phyloP scores from a whole-genome alignment of 2,329 filamentous ascomycete genomes.

The Allantophomopsis lycopodina region DNA sequence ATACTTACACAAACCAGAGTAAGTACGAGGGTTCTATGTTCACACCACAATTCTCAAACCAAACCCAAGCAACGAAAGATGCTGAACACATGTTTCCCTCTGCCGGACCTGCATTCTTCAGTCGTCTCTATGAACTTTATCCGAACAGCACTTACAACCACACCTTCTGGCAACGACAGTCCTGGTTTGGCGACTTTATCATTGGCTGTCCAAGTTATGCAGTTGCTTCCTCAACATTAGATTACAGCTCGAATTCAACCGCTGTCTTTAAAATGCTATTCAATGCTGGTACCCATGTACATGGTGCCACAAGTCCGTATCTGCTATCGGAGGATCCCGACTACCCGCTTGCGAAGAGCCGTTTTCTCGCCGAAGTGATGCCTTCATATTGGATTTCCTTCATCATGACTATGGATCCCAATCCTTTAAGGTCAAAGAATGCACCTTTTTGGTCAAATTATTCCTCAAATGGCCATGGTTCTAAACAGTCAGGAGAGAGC shows the following conservation, averaged over 20 bases:
- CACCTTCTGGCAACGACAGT: conserved; percentile 21
- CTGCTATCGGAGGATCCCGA: conserved; percentile 6
- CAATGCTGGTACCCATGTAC: conserved; percentile 18
- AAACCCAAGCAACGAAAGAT: conserved; percentile 15
- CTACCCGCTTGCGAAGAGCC: conserved; percentile 12
- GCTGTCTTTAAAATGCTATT: conserved; percentile 18
- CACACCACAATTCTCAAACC: conserved; percentile 16
- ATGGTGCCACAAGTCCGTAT: conserved; percentile 16
- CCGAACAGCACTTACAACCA: conserved; percentile 8
- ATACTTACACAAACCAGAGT: conserved; percentile 3
- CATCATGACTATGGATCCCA: conserved; percentile 19
- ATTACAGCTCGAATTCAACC: conserved; percentile 4
- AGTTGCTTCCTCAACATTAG: not conserved
- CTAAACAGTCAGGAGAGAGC: not conserved
- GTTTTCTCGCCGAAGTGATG: conserved; percentile 18
- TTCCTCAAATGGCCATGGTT: not conserved
- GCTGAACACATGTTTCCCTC: conserved; percentile 18
- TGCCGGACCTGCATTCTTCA: conserved; percentile 21
- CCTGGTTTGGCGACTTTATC: conserved; percentile 27
- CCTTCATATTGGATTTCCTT: conserved; percentile 21
- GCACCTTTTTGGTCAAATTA: conserved; percentile 4
- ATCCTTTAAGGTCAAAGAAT: conserved; percentile 7
- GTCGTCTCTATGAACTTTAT: conserved; percentile 24
- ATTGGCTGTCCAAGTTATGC: conserved; percentile 19
- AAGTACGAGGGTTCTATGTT: conserved; percentile 23